These are phyloP conservation scores for carrot (Daucus carota) DNA, from an alignment of 129 eudicot genomes.

Conservation along the genomic window DNA sequence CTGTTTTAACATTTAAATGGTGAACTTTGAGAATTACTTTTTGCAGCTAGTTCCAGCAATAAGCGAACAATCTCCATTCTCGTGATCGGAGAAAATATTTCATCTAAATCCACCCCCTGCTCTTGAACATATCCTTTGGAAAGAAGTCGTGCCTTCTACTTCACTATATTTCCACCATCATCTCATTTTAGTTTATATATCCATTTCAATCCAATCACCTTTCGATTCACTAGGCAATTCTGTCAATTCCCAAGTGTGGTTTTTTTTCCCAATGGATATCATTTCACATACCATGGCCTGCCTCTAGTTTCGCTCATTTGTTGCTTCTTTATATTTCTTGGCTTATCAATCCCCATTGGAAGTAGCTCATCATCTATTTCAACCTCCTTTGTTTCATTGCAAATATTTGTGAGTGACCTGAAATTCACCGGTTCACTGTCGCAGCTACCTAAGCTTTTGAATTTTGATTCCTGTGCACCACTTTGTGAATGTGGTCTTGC, in stretches of 20 bases:
- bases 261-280: not conserved
- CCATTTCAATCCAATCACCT: not conserved
- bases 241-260: not conserved
- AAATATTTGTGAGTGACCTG: too few species aligned
- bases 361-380: too few species aligned
- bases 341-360: not conserved
- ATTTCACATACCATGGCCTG: not conserved
- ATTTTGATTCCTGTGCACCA: too few species aligned
- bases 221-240: not conserved
- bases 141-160: not conserved
- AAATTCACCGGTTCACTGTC: too few species aligned
- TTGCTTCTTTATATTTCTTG: not conserved
- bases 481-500: too few species aligned
- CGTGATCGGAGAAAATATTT: not conserved
- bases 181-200: not conserved
- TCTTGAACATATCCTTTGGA: not conserved
- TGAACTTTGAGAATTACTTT: too few species aligned
- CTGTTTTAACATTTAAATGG: too few species aligned
- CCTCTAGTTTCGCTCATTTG: not conserved
- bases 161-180: not conserved
- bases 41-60: too few species aligned
- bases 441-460: too few species aligned
- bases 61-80: not conserved
- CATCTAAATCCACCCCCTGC: not conserved
- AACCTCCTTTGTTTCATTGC: too few species aligned